phyloP scores from a whole-genome alignment of 148 eudicot genomes.

The Polygonum maritimum region DNA sequence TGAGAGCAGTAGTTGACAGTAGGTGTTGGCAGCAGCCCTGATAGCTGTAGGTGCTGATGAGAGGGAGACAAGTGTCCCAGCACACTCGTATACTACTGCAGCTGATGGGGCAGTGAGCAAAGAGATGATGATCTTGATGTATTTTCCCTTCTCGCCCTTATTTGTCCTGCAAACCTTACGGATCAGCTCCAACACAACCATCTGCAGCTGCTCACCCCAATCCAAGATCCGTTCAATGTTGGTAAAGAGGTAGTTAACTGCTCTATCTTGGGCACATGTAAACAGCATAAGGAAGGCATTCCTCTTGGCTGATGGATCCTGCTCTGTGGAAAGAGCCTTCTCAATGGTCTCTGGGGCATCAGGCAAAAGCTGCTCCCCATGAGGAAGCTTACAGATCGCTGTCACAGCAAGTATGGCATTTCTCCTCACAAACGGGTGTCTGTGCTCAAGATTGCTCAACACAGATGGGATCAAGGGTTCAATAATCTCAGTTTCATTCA shows the following conservation, averaged over 20 bases:
- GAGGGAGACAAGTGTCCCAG: constrained; percentile 79
- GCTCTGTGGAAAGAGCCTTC: constrained; percentile 58
- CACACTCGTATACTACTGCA: constrained; percentile 85
- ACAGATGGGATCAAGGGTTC: constrained; percentile 69
- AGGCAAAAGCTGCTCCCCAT: constrained; percentile 59
- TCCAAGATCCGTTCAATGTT: constrained; percentile 65
- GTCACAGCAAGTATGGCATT: constrained; percentile 64
- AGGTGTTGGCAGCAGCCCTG: constrained; percentile 84
- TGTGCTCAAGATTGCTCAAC: constrained; percentile 54
- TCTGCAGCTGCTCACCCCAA: constrained; percentile 83
- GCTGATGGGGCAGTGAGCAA: constrained; percentile 76
- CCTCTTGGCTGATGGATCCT: constrained; percentile 78
- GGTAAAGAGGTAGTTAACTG: constrained; percentile 64
- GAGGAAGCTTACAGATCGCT: constrained; percentile 77
- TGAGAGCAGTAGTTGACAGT: constrained; percentile 77
- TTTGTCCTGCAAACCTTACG: constrained; percentile 79
- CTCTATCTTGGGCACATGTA: constrained; percentile 79
- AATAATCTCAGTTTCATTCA: constrained; percentile 61
- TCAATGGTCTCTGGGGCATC: constrained; percentile 72
- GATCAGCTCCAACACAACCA: constrained; percentile 89
- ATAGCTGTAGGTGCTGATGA: constrained; percentile 94
- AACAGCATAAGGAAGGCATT: constrained; percentile 90
- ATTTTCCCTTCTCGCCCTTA: constrained; percentile 80
- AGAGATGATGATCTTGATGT: constrained; percentile 76
- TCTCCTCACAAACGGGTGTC: constrained; percentile 67